Base-by-base conservation (phyloP, 2,329 filamentous ascomycete genomes). In the Alternaria tenuissima region DNA sequence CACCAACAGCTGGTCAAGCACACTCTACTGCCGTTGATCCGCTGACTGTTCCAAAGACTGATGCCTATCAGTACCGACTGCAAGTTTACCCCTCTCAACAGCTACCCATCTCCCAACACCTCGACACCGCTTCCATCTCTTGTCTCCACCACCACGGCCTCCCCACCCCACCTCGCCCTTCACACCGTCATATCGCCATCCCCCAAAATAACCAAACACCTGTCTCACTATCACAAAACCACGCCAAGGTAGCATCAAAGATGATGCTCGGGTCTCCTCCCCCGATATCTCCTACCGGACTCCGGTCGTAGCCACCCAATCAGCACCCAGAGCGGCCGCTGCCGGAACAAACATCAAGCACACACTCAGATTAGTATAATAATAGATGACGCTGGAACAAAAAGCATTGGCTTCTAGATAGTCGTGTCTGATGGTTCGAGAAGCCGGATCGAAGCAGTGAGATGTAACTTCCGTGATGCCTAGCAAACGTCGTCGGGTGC, bases 251-350 rank as follows among this genome's bases (percentile, higher is more conserved):
- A 39, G 20, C 51, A 36, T 32, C 55, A 44, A 51, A 32, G 32
- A 46, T 57, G 32, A 52, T 63, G 61, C 53, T 62, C 69, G 69
- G 69, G 55, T 70, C 69, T 69, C 69, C 69, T 63, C 69, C 65
- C 60, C 63, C 63, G 61, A 57, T 34, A 44, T 28, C 38, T 52
- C 47, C 58, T 56, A 57, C 63, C 69, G 67, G 66, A 71, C 59
- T 71, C 69, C 69, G 67, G 24, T 61, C 53, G 24, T 42, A 38
- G 41, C 41, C 51, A 55, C 30, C 65, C 63, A 66, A 64, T 67
- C 61, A 67, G 32, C 49, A 32, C 28, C 44, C 28, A 36, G 41
- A 42, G 47, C 36, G 46, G 34, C 58, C 57, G 52, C 63, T 38
- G 11, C 43, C 58, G 44, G 51, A 47, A 49, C 39, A 46, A n/a